Evolutionary conservation across 2,329 filamentous ascomycete species (phyloP).

Genomic region (Neoascochyta sp.): DNA sequence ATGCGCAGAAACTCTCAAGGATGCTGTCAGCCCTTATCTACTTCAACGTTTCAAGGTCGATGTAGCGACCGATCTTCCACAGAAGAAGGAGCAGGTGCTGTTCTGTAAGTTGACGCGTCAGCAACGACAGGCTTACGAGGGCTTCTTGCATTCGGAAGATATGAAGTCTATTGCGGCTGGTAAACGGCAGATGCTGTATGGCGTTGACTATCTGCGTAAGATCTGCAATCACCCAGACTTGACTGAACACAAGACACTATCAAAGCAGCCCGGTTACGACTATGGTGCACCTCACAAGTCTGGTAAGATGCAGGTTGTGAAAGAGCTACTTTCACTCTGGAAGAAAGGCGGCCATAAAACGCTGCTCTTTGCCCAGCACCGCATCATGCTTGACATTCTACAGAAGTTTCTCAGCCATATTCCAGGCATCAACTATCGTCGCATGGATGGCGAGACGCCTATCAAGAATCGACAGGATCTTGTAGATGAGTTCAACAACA

Average conservation of each 20-base stretch:
- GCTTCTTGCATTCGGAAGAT: constrained; percentile 77
- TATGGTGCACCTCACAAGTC: constrained; percentile 79
- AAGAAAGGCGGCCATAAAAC: constrained; percentile 91
- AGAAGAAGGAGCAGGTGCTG: constrained; percentile 93
- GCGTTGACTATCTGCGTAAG: constrained; percentile 88
- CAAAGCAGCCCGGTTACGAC: constrained; percentile 61
- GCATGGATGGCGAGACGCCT: constrained; percentile 91
- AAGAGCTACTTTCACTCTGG: constrained; percentile 83
- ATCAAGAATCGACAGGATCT: constrained; percentile 85
- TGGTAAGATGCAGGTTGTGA: constrained; percentile 93
- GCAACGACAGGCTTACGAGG: constrained; percentile 76
- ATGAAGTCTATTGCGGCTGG: constrained; percentile 77
- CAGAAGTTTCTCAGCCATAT: constrained; percentile 72
- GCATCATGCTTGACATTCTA: constrained; percentile 92
- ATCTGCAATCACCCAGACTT: constrained; percentile 98
- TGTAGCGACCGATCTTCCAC: constrained; percentile 86
- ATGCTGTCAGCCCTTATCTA: constrained; percentile 88
- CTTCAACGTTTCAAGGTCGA: constrained; percentile 90
- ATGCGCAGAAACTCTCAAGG: constrained; percentile 89
- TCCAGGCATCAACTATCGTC: constrained; percentile 68
- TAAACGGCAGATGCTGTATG: constrained; percentile 76
- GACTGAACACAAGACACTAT: constrained; percentile 60
- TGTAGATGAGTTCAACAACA: constrained; percentile 88
- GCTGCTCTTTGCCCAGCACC: constrained; percentile 85
- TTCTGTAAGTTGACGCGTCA: constrained; percentile 86